Evolutionary conservation across 2,329 filamentous ascomycete genomes (phyloP), one percentile per base, ranked within the genome.

Genomic region (Colletotrichum sojae): DNA sequence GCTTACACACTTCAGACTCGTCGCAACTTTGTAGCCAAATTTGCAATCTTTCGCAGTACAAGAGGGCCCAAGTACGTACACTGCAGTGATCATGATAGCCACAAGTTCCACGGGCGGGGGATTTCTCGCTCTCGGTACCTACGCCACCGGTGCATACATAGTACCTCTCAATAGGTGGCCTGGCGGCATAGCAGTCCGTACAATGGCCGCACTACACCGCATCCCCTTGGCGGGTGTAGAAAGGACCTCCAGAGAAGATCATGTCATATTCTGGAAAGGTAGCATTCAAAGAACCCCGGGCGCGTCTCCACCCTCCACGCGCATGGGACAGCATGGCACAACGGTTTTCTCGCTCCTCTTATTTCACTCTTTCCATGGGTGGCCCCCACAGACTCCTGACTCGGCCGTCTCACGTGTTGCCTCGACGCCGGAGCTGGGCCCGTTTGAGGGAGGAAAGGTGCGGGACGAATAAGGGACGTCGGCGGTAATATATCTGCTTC

Each of bases 201-300:
- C 31, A 36, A 20, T 53, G 31, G 10, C 36, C 15, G 58, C 36
- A 15, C n/a, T 54, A 10, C 59, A 45, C 51, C 59, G 22, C 59
- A 62, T 36, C 27, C 39, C 22, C 39, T 27, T 54, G 22, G 51
- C 13, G 25, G 2, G n/a, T 22, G 45, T 49, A 6, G 18, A n/a
- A 61, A 46, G 15, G 15, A 8, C 25, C 36, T 55, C 22, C 45
- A 2, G 4, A 39, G 62, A 66, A 27, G 61, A 66, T 69, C 62
- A 69, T 69, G 49, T 36, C 62, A 66, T 69, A 43, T 39, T 66
- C 43, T 43, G 40, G 66, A 39, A 36, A 36, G 20, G 45, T 39
- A 57, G 36, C 18, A 27, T 39, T 61, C 40, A 22, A 18, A 25
- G 20, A 51, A 61, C 66, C 66, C 66, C 66, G 36, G 62, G 56